Evolutionary conservation across 257 asterid genomes (phyloP), one percentile per base, ranked within the genome.

Genomic region (Rhazya stricta): DNA sequence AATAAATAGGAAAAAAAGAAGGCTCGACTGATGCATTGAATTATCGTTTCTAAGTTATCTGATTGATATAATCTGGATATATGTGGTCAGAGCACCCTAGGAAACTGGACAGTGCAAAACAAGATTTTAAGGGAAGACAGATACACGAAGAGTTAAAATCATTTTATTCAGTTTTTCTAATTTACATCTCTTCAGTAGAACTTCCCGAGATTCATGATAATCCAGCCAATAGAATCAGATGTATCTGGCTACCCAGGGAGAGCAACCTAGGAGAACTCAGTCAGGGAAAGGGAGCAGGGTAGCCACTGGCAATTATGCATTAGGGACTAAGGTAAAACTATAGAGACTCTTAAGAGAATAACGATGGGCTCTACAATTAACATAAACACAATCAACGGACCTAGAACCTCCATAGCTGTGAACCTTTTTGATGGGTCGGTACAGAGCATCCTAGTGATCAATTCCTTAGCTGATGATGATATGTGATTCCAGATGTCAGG

Each of bases 391-490:
- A 65, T 68, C 30, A 50, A 67, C 86, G 6, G 76, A 88, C 92
- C 90, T 10, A 88, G 84, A 71, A 88, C 88, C 63, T 88, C 84
- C 56, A 79, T 81, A 72, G 89, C 85, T 69, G 85, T 79, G 62
- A 88, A 68, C 79, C 92, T 81, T 79, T 79, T 81, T 0, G 87
- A 82, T 79, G 87, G 87, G 62, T 88, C 88, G 27, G 81, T 34
- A 75, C 84, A 74, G 45, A 88, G 83, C 92, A 88, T 88, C 75
- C 82, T 70, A 0, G 82, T 79, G 57, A 88, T 82, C 77, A 88
- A 81, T 72, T 85, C 90, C 81, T 82, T 88, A 29, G 90, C 92
- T 21, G 90, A 76, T 71, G 36, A 34, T 23, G 92, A 88, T 67
- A 88, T 78, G 45, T 81, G 80, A 81, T 84, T 85, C 92, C 92